Evolutionary conservation across 2,329 filamentous ascomycete species (phyloP), one percentile per base, ranked within the genome.

Genomic region (Monilinia vaccinii-corymbosi): DNA sequence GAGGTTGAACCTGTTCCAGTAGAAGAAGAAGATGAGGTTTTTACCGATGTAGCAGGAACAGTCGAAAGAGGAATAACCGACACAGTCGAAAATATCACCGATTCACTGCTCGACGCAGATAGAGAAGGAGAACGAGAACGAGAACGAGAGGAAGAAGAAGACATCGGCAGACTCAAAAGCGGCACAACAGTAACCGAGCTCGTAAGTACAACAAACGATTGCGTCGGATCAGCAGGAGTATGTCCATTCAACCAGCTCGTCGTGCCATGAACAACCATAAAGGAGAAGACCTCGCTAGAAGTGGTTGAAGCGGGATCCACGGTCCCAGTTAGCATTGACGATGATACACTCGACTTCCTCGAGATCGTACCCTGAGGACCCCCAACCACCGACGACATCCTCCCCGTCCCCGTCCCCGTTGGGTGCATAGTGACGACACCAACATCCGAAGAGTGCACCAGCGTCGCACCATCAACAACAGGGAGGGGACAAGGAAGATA

Each of bases 241-340:
- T 64, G 58, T 21, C 66, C 67, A 62, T 66, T 64, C 21, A 67
- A 49, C 66, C 64, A 68, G n/a, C 62, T 52, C 5, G 66, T 68
- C 10, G 50, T 61, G n/a, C 58, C 61, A 56, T 53, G 38, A 11
- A 64, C 58, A 40, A 68, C 64, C 42, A 65, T 62, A 57, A 66
- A 65, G 9, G 28, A 18, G 25, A 31, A 42, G 6, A n/a, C 5
- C 6, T n/a, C 2, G 11, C 6, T 40, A 4, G 10, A 42, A 4
- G 23, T 9, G 3, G 10, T 8, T 40, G 11, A 21, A 14, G 34
- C 18, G 23, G 9, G 18, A n/a, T 42, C 23, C 1, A 42, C 8
- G 0, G 1, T 21, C 10, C 5, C 3, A 16, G 36, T 42, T 10
- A 8, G 6, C 8, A 9, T 42, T 28, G 36, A 42, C 1, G 11